Evolutionary conservation across 495 filamentous ascomycete species (phyloP), one percentile per base, ranked within the genome.

Genomic region (Glonium stellatum): DNA sequence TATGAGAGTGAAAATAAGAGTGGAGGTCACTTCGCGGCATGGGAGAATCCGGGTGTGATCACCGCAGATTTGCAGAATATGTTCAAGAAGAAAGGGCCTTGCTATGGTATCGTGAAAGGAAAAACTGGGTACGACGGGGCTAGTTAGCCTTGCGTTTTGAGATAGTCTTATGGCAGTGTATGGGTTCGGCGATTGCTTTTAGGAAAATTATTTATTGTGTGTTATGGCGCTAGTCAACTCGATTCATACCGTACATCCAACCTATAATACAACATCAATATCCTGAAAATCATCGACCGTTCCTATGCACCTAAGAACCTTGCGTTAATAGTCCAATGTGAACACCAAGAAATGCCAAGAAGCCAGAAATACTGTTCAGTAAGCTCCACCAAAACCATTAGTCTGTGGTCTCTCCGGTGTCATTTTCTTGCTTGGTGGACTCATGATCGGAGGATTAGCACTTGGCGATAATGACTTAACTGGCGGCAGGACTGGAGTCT

Each of bases 21-120:
- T 2, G 85, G 85, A 1, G 85, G 85, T 0, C 85, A 88, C 69
- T 87, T 87, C 69, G 79, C 81, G 1, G 79, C 84, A 1, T 80
- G 75, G 65, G 85, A 87, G 60, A 60, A 65, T 23, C 83, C 85
- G 3, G 72, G 83, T 9, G 63, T 60, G n/a, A 68, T 87, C 34
- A 79, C 75, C 0, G 68, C 58, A 0, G 85, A 88, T 73, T 62
- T 88, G 54, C 71, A 69, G 57, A 68, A 61, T 27, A 86, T 86
- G 80, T 83, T 84, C 69, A 73, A 75, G 6, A 75, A 70, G 61
- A 69, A 63, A 15, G 77, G 77, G 8, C 69, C 66, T 15, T 73
- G 72, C 12, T 71, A 63, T 57, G 69, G 67, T 1, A 53, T 72
- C 39, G 70, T 78, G 11, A 44, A 66, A 35, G 67, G 70, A 9